Conservation (phyloP, 371 early-diverging fungal species). For the Mortierella sp. region DNA sequence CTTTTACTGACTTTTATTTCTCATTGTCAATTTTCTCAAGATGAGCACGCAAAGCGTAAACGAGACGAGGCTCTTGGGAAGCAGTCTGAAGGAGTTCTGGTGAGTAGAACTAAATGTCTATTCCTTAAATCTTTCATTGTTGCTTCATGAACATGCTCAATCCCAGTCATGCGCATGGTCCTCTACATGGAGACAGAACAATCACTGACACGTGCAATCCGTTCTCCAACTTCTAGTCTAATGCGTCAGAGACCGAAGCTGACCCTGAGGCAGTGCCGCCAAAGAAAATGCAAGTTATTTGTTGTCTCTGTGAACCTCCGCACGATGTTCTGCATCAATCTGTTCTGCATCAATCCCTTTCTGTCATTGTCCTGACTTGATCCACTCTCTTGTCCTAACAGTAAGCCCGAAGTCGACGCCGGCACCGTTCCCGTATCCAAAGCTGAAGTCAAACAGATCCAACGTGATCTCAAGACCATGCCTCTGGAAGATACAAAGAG, state of each 20-base stretch:
- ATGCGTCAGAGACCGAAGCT: conserved; percentile 14
- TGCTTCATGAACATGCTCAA: not conserved
- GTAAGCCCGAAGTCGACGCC: conserved; percentile 46
- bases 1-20: not conserved
- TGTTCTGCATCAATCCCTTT: not conserved
- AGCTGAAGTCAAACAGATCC: conserved; percentile 54
- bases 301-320: not conserved
- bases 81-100: conserved; percentile 11
- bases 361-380: conserved; percentile 7
- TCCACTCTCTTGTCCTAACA: conserved; percentile 2
- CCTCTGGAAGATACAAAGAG: conserved; percentile 43
- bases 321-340: not conserved
- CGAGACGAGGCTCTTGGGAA: conserved; percentile 39
- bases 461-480: conserved; percentile 52
- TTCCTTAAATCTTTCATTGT: not conserved
- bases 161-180: not conserved
- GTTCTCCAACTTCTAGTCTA: not conserved
- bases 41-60: conserved; percentile 47
- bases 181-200: not conserved
- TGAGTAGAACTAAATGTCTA: conserved; percentile 1
- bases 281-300: conserved; percentile 49
- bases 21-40: conserved; percentile 8
- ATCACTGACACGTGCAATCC: not conserved
- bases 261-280: conserved; percentile 39
- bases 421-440: conserved; percentile 19